These are phyloP conservation scores for Cryptococcus jaspeensis DNA, from an alignment of 1,284 basidiomycete species.

Conservation along the genomic window DNA sequence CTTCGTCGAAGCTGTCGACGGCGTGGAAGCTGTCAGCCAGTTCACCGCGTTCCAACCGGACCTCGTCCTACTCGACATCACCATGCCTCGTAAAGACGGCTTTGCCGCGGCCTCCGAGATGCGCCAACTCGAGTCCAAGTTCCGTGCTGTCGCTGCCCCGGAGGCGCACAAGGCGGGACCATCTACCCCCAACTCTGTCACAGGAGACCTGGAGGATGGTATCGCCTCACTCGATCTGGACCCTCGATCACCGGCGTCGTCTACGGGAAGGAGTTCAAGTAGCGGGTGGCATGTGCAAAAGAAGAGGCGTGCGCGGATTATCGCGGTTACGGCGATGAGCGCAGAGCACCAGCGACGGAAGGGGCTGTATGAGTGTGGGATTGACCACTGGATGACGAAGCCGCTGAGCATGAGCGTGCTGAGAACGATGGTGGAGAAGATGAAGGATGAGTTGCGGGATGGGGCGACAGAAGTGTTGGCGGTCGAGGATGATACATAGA, in stretches of 20 bases:
- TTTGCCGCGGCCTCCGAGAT: slow-evolving; percentile 43
- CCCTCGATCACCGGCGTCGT: neutral
- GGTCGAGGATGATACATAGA: neutral
- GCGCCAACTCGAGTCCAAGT: slow-evolving; percentile 32
- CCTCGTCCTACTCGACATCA: slow-evolving; percentile 47
- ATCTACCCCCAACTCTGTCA: neutral
- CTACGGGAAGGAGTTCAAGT: neutral
- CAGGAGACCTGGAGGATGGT: neutral
- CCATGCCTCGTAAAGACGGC: slow-evolving; percentile 50
- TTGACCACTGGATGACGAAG: slow-evolving; percentile 45
- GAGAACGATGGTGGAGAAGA: slow-evolving; percentile 12
- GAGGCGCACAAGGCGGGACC: neutral
- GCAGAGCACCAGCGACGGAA: slow-evolving; percentile 41
- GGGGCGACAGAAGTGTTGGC: neutral
- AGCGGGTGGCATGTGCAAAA: neutral
- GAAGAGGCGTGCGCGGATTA: slow-evolving; percentile 32
- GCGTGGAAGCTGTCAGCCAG: slow-evolving; percentile 39
- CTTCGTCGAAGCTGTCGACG: slow-evolving; percentile 44
- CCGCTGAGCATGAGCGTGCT: slow-evolving; percentile 31
- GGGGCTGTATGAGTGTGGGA: slow-evolving; percentile 45
- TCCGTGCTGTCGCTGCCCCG: neutral
- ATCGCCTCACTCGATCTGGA: neutral
- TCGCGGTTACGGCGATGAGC: slow-evolving; percentile 49
- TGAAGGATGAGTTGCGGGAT: slow-evolving; percentile 14
- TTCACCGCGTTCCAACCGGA: slow-evolving; percentile 37